A percentile compares a stretch with the other conserved stretches of the same genome.
phyloP scores from a whole-genome alignment of 805 yeast genomes.

The Hanseniaspora guilliermondii region DNA sequence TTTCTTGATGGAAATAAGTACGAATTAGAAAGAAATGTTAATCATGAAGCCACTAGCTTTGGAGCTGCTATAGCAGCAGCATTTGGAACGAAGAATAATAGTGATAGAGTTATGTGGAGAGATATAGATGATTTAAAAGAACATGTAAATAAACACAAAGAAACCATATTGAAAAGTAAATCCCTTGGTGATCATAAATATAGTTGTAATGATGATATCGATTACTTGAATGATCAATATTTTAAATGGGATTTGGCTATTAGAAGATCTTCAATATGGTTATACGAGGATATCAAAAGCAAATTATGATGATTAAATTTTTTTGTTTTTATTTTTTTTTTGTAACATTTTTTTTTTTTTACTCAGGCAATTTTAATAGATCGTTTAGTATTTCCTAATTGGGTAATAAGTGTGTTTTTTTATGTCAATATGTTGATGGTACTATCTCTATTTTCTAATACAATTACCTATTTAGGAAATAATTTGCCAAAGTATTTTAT shows the following conservation, averaged over 20 bases:
- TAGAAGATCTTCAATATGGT: conserved; percentile 72
- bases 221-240: conserved; percentile 38
- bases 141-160: conserved; percentile 90
- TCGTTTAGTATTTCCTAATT: not conserved
- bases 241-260: conserved; percentile 76
- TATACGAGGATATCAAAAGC: conserved; percentile 21
- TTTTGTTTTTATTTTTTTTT: not conserved
- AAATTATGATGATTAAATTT: not conserved
- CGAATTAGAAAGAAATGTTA: conserved; percentile 65
- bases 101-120: conserved; percentile 57
- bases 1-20: conserved; percentile 70
- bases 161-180: conserved; percentile 34
- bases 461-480: not conserved
- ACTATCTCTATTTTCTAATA: not conserved
- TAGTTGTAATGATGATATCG: conserved; percentile 2
- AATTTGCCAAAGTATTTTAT: too few relatives aligned
- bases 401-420: not conserved
- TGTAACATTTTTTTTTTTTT: not conserved
- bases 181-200: conserved; percentile 41
- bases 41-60: conserved; percentile 83
- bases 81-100: conserved; percentile 37
- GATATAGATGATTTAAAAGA: conserved; percentile 68
- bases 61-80: conserved; percentile 98
- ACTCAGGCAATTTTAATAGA: too few relatives aligned
- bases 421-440: not conserved